Evolutionary conservation across 352 stramenopile species (phyloP).

Genomic region (Phytophthora syringae): DNA sequence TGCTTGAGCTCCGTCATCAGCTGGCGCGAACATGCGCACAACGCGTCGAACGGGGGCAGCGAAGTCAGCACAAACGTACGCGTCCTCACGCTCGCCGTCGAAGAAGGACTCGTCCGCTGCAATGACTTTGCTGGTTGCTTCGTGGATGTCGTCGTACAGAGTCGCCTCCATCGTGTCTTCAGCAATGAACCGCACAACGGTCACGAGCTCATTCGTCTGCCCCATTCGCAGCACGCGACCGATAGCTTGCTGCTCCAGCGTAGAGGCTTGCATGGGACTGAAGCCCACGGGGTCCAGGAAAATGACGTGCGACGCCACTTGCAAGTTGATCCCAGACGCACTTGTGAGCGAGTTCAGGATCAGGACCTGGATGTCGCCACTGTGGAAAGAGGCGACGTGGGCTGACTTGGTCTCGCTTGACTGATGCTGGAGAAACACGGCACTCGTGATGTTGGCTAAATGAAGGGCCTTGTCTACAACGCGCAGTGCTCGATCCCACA

Average conservation of each 20-base stretch:
- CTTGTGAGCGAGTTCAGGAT: constrained; percentile 85
- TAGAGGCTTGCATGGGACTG: constrained; percentile 72
- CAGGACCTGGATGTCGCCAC: constrained; percentile 68
- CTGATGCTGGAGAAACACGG: constrained; percentile 78
- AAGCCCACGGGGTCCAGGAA: constrained; percentile 82
- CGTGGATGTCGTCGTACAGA: constrained; percentile 82
- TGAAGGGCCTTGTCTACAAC: constrained; percentile 70
- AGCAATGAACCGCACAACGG: constrained; percentile 77
- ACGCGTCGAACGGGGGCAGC: constrained; percentile 58
- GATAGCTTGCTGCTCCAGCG: constrained; percentile 85
- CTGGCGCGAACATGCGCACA: constrained; percentile 55
- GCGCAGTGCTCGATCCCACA: constrained; percentile 73
- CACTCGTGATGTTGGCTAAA: constrained; percentile 60
- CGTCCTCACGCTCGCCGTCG: constrained; percentile 65
- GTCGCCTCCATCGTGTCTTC: constrained; percentile 75
- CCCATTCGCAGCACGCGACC: constrained; percentile 88
- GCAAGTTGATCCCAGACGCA: constrained; percentile 86
- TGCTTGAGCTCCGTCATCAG: constrained; percentile 27
- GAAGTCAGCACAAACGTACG: constrained; percentile 67
- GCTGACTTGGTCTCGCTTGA: constrained; percentile 81
- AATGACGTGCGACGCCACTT: constrained; percentile 83
- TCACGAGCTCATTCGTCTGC: constrained; percentile 72
- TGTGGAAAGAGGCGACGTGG: constrained; percentile 70
- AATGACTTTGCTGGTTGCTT: constrained; percentile 43
- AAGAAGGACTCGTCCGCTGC: constrained; percentile 72